phyloP scores from a whole-genome alignment of 495 filamentous ascomycete genomes.

The Hypoxylon cercidicola region DNA sequence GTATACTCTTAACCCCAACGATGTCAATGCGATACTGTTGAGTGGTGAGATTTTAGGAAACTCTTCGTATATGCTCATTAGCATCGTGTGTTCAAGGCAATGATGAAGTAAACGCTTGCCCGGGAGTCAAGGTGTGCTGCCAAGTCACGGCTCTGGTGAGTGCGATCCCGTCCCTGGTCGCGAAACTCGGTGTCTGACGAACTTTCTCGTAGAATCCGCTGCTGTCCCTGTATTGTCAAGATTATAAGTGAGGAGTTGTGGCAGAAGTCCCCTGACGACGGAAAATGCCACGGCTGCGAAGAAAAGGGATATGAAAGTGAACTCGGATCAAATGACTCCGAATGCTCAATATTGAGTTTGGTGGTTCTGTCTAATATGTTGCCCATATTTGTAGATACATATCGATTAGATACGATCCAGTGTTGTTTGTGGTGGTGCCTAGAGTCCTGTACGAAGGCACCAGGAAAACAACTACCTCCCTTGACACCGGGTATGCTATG shows the following conservation, averaged over 20 bases:
- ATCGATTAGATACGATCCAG: constrained; percentile 14
- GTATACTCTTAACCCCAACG: constrained; percentile 47
- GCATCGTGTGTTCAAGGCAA: constrained; percentile 16
- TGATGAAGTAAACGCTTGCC: constrained; percentile 22
- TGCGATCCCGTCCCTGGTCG: not conserved
- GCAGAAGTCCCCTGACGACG: not conserved
- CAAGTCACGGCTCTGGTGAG: constrained; percentile 48
- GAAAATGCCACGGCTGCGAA: constrained; percentile 10
- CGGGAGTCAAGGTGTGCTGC: constrained; percentile 48
- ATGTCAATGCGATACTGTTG: constrained; percentile 48
- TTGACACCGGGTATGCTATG: constrained; percentile 8
- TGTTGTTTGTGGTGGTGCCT: not conserved
- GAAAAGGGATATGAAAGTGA: not conserved
- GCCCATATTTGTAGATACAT: constrained; percentile 37
- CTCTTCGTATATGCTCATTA: not conserved
- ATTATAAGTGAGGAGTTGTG: constrained; percentile 7
- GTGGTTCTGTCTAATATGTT: constrained; percentile 36
- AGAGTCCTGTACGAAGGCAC: not conserved
- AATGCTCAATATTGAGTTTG: constrained; percentile 31
- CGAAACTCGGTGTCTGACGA: not conserved
- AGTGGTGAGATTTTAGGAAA: constrained; percentile 13
- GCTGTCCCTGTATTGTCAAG: constrained; percentile 41
- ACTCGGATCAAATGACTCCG: constrained; percentile 3
- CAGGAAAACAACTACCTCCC: not conserved
- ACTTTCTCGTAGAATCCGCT: constrained; percentile 36